phyloP scores from a whole-genome alignment of 768 basidiomycete species.

The Coprinellus micaceus region DNA sequence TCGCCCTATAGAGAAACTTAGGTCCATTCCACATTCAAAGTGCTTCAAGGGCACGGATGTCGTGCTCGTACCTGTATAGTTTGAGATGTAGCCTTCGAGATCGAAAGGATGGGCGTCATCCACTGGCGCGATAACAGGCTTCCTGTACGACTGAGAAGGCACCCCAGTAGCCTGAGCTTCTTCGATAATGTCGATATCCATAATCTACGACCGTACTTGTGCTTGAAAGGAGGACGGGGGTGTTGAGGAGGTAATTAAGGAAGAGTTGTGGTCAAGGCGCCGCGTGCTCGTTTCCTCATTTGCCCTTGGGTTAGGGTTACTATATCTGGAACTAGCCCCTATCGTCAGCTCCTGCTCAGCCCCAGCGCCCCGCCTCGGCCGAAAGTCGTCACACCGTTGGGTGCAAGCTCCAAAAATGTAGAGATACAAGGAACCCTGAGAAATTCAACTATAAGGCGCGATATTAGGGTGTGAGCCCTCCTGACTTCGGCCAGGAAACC shows the following conservation, averaged over 20 bases:
- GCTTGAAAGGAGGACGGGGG: not conserved
- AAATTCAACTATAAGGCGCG: too few relatives aligned
- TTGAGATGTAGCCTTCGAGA: slow-evolving; percentile 72
- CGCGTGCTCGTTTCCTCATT: too few relatives aligned
- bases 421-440: too few relatives aligned
- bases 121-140: slow-evolving; percentile 40
- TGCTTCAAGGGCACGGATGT: not conserved
- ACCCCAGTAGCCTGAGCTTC: slow-evolving; percentile 26
- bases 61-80: slow-evolving; percentile 62
- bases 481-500: too few relatives aligned
- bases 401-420: too few relatives aligned
- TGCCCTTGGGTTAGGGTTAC: too few relatives aligned
- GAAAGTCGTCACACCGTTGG: too few relatives aligned
- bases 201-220: slow-evolving; percentile 15
- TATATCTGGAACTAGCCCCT: too few relatives aligned
- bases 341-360: too few relatives aligned
- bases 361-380: too few relatives aligned
- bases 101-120: slow-evolving; percentile 87
- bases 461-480: too few relatives aligned
- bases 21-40: not conserved
- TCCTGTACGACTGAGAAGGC: slow-evolving; percentile 19
- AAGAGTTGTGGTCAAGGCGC: slow-evolving; percentile 12
- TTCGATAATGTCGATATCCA: slow-evolving; percentile 42
- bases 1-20: slow-evolving; percentile 47
- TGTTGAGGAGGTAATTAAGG: slow-evolving; percentile 23